phyloP scores from a whole-genome alignment of 148 eudicot genomes.

The Rhododendron ferrugineum region DNA sequence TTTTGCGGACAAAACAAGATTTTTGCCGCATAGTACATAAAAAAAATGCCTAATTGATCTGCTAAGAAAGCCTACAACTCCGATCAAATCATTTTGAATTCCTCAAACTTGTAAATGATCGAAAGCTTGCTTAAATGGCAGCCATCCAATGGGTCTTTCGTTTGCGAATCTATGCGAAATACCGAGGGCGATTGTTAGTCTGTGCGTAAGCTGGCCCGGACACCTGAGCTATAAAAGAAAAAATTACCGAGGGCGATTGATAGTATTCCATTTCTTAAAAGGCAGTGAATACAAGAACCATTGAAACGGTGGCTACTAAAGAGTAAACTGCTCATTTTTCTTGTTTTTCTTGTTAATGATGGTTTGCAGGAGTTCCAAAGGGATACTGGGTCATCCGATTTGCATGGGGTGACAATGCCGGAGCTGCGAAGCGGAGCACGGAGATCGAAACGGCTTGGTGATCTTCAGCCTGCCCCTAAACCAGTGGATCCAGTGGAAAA shows the following conservation, averaged over 20 bases:
- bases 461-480: constrained; percentile 80
- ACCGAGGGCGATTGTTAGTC: background rate
- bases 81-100: background rate
- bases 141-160: background rate
- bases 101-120: background rate
- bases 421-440: constrained; percentile 98
- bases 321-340: background rate
- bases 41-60: background rate
- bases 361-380: constrained; percentile 26
- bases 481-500: constrained; percentile 58
- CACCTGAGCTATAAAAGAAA: background rate
- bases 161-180: background rate
- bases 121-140: background rate
- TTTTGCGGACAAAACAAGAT: background rate
- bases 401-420: constrained; percentile 98
- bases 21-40: background rate
- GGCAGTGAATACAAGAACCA: background rate
- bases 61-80: background rate
- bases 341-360: background rate
- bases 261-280: background rate
- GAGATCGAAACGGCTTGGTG: constrained; percentile 92
- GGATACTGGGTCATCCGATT: constrained; percentile 35
- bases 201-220: background rate
- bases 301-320: background rate
- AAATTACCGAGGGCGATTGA: background rate